These are phyloP conservation scores for Chytriomyces confervae DNA, from an alignment of 192 early-diverging fungal genomes.

Conservation along the genomic window DNA sequence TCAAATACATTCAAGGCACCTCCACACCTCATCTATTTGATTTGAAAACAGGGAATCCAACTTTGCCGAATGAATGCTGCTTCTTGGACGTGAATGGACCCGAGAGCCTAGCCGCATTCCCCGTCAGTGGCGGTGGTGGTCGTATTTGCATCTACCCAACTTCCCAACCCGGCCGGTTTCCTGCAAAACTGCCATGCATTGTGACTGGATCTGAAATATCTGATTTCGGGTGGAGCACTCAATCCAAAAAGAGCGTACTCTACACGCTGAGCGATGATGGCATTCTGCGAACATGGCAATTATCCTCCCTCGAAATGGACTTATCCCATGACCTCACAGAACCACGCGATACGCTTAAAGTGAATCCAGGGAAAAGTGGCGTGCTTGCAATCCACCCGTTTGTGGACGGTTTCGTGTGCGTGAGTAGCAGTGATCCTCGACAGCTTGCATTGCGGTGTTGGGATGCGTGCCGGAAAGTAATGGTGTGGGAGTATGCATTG, in stretches of 20 bases:
- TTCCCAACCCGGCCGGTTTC: slow-evolving; percentile 68
- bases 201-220: slow-evolving; percentile 65
- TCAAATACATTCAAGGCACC: slow-evolving; percentile 52
- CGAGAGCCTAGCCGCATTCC: slow-evolving; percentile 68
- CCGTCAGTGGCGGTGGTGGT: slow-evolving; percentile 79
- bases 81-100: slow-evolving; percentile 59
- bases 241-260: slow-evolving; percentile 63
- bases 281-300: slow-evolving; percentile 59
- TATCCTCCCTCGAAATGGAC: slow-evolving; percentile 44
- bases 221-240: slow-evolving; percentile 74
- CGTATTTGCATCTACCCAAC: slow-evolving; percentile 73
- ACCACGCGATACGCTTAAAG: slow-evolving; percentile 29
- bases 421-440: slow-evolving; percentile 64
- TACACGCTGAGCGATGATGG: slow-evolving; percentile 71
- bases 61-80: slow-evolving; percentile 59
- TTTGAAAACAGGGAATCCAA: slow-evolving; percentile 61
- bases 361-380: slow-evolving; percentile 26
- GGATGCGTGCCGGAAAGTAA: slow-evolving; percentile 47
- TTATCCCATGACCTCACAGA: slow-evolving; percentile 52
- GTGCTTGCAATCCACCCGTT: slow-evolving; percentile 65
- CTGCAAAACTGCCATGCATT: slow-evolving; percentile 61
- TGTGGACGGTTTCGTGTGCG: slow-evolving; percentile 61
- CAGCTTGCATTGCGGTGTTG: slow-evolving; percentile 57
- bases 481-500: slow-evolving; percentile 26
- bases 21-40: slow-evolving; percentile 61